Base-by-base conservation (phyloP, 345 rosid species). In the Gossypium bickii region DNA sequence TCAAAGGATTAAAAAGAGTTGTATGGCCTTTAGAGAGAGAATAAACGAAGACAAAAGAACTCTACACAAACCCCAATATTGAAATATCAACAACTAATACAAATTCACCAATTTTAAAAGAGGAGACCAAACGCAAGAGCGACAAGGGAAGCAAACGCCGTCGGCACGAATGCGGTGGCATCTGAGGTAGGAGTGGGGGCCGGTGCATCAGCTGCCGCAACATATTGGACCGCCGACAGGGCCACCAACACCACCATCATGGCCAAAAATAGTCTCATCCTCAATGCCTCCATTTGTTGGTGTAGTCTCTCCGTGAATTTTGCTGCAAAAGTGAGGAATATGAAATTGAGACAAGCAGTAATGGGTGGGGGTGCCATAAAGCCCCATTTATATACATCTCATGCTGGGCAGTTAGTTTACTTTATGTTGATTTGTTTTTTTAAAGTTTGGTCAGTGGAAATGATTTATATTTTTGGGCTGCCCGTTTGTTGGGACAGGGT, bases 151-250 rank as follows among this genome's bases (percentile, higher is more conserved):
- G 85, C 85, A 57, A 83, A 58, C 66, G 83, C 56, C 12, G 82
- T 67, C n/a, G 88, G 86, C 20, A 86, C 49, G 72, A 81, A 74
- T 18, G 75, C 17, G 17, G 76, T 58, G 59, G 87, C 82, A 66
- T 83, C 84, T 0, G 89, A 86, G 41, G 83, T 9, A 3, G 86
- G 89, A 76, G 53, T 12, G 2, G 89, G 89, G 1, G 89, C 81
- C 3, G 89, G 89, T 9, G 78, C 70, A 1, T 82, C 83, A 16
- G 84, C 85, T 45, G 87, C 87, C 1, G 83, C 66, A 2, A 71
- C 86, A 68, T 70, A 78, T 52, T 83, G 74, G 43, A 82, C 58
- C 25, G 72, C 27, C 4, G 82, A 76, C 29, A 68, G 41, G 41
- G 84, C 81, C 87, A 80, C 78, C 73, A 85, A 70, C 18, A 70